Percentiles rank a stretch among this genome's conserved stretches.
These are phyloP conservation scores for Knufia fluminis DNA, from an alignment of 2,329 filamentous ascomycete species.

Conservation along the genomic window DNA sequence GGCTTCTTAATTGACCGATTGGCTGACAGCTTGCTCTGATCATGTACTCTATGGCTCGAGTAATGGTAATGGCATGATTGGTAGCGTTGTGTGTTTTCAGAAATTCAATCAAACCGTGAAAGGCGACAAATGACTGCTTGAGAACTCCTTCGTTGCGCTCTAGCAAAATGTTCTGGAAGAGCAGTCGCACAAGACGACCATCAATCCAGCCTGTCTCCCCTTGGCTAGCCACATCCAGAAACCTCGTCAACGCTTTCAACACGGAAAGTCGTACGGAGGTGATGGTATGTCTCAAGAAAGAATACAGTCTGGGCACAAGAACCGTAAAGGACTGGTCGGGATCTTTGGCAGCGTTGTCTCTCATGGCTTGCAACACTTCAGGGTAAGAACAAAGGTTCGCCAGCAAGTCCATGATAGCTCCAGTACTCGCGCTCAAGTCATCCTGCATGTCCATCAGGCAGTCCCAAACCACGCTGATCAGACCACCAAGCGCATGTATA, in stretches of 20 bases:
- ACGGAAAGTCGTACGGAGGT: conserved; percentile 91
- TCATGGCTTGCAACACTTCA: conserved; percentile 89
- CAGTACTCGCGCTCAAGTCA: conserved; percentile 92
- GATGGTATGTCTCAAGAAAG: conserved; percentile 93
- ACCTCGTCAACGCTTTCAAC: conserved; percentile 83
- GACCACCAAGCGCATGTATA: conserved; percentile 62
- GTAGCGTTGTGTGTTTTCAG: conserved; percentile 48
- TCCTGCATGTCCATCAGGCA: conserved; percentile 95
- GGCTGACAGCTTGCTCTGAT: conserved; percentile 80
- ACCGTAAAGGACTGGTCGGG: conserved; percentile 83
- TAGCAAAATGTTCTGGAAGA: conserved; percentile 92
- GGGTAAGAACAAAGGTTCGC: conserved; percentile 93
- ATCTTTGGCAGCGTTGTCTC: conserved; percentile 71
- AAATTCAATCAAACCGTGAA: conserved; percentile 49
- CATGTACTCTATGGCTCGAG: conserved; percentile 66
- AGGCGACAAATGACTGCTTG: conserved; percentile 75
- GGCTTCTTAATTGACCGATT: conserved; percentile 82
- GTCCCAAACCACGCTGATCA: conserved; percentile 95
- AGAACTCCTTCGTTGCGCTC: conserved; percentile 81
- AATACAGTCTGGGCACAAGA: conserved; percentile 86
- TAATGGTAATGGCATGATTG: conserved; percentile 63
- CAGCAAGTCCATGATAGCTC: conserved; percentile 95
- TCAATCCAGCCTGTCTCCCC: conserved; percentile 83
- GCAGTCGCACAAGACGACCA: conserved; percentile 73
- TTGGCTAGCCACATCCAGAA: conserved; percentile 74